Percentiles rank a stretch among this genome's conserved stretches.
phyloP scores from a whole-genome alignment of 2,329 filamentous ascomycete species.

The Aspergillus candidus region DNA sequence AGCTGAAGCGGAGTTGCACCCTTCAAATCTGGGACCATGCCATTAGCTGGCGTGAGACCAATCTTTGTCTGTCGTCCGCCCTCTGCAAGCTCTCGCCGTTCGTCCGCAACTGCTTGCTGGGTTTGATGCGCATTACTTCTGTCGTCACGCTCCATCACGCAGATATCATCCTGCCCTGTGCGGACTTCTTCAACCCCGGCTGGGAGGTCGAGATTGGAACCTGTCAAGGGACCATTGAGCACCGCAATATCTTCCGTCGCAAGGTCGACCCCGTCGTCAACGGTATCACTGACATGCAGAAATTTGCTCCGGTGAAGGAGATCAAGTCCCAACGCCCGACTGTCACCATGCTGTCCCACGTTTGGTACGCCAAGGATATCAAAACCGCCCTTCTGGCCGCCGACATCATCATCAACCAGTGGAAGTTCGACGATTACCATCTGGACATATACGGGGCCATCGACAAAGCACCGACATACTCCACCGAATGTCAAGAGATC shows the following conservation, averaged over 20 bases:
- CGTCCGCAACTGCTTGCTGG: conserved; percentile 45
- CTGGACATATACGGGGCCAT: conserved; percentile 59
- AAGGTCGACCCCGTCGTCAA: conserved; percentile 62
- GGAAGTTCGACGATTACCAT: conserved; percentile 59
- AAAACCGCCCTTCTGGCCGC: conserved; percentile 59
- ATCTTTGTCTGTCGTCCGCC: conserved; percentile 45
- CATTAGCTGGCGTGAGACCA: conserved; percentile 56
- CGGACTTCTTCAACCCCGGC: conserved; percentile 58
- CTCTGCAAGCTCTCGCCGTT: conserved; percentile 46
- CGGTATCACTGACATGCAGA: conserved; percentile 59
- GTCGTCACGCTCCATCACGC: conserved; percentile 49
- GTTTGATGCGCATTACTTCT: conserved; percentile 44
- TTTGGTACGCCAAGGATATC: conserved; percentile 53
- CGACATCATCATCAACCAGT: conserved; percentile 60
- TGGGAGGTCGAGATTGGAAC: conserved; percentile 60
- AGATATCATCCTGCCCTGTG: conserved; percentile 54
- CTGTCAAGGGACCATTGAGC: conserved; percentile 50
- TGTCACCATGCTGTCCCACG: conserved; percentile 59
- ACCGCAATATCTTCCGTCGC: conserved; percentile 52
- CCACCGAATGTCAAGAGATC: conserved; percentile 53
- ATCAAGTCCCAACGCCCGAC: conserved; percentile 55
- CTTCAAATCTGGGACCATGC: conserved; percentile 61
- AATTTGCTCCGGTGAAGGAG: conserved; percentile 55
- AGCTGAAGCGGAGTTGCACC: conserved; percentile 54
- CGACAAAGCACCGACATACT: conserved; percentile 57